Conservation (phyloP, 73 alveolate genomes). For the Tetrahymena thermophila region DNA sequence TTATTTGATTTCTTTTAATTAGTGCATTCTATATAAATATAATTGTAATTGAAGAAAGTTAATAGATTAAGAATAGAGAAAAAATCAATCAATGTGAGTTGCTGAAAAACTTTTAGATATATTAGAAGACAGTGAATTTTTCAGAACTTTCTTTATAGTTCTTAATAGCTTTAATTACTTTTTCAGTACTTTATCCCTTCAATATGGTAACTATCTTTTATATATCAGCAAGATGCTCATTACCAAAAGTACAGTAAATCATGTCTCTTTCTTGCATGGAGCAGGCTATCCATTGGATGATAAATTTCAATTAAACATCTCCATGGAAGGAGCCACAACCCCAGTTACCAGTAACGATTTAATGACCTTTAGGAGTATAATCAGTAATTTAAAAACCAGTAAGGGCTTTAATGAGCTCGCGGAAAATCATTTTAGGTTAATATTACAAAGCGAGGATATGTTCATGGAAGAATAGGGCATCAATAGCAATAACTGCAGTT, state of each 20-base stretch:
- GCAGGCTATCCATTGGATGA: slow-evolving; percentile 51
- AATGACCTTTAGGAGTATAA: not conserved
- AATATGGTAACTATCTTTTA: not conserved
- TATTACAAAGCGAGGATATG: not conserved
- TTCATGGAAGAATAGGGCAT: slow-evolving; percentile 16
- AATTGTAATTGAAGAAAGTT: not conserved
- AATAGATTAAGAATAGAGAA: not conserved
- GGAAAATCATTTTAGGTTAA: not conserved
- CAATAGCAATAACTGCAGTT: slow-evolving; percentile 42
- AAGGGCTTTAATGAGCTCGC: not conserved
- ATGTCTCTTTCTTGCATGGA: slow-evolving; percentile 40
- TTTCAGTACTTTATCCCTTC: not conserved
- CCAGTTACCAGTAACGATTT: slow-evolving; percentile 56
- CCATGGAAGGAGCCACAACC: slow-evolving; percentile 66
- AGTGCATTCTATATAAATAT: not conserved
- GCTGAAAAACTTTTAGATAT: not conserved
- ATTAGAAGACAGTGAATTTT: not conserved
- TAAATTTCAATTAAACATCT: slow-evolving; percentile 40
- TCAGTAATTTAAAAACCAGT: not conserved
- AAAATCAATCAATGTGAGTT: not conserved
- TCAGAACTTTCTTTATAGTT: not conserved
- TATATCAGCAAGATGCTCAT: slow-evolving; percentile 2
- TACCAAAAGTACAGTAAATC: slow-evolving; percentile 48
- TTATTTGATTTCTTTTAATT: not conserved
- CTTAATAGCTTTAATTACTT: not conserved